A percentile compares a stretch with the other conserved stretches of the same genome.
Conservation (phyloP, 257 asterid species). For the Forsythia suspensa region DNA sequence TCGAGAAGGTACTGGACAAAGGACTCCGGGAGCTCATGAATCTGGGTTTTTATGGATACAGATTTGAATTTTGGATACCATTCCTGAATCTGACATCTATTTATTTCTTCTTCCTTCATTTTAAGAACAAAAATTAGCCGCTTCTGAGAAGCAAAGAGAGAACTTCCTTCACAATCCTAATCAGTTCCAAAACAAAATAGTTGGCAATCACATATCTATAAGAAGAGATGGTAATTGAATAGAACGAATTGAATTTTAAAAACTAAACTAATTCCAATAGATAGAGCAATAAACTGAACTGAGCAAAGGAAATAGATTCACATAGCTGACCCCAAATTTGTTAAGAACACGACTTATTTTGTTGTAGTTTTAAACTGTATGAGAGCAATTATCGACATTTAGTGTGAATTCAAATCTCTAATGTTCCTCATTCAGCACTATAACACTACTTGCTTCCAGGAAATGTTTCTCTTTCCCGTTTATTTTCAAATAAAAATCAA, state of each 20-base stretch:
- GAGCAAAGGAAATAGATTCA: not conserved
- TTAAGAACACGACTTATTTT: too few relatives aligned
- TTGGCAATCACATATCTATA: not conserved
- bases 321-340: not conserved
- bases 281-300: not conserved
- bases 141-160: not conserved
- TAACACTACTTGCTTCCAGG: not conserved
- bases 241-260: not conserved
- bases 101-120: conserved; percentile 75
- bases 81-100: conserved; percentile 88
- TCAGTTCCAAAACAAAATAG: not conserved
- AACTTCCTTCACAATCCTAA: not conserved
- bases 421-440: not conserved
- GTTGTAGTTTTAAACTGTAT: not conserved
- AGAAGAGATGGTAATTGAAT: not conserved
- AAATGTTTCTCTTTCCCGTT: not conserved
- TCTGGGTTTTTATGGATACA: conserved; percentile 57
- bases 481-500: not conserved
- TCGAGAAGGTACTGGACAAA: conserved; percentile 65
- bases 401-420: too few relatives aligned
- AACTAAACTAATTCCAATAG: too few relatives aligned
- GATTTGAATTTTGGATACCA: conserved; percentile 85
- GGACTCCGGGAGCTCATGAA: conserved; percentile 74
- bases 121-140: not conserved
- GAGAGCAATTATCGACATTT: not conserved